Base-by-base conservation (phyloP, 108 stramenopile species). In the Parietichytrium sp. region DNA sequence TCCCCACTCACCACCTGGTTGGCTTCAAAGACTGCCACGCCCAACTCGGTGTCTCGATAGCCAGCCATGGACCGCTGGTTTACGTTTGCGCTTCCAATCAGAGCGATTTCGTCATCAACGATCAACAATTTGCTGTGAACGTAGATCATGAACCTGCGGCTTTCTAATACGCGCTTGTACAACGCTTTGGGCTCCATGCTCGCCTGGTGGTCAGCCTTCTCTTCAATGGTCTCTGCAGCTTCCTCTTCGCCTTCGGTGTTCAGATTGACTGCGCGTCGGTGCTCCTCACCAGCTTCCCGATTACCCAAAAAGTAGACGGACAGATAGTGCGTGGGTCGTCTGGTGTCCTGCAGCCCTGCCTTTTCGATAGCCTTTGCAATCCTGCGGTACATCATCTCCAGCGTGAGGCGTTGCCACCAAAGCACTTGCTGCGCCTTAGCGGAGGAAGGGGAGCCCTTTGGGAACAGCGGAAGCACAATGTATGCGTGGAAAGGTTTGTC, bases 71-170 rank as follows among this genome's bases (percentile, higher is more conserved):
- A 86, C 26, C 92, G 86, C 51, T 92, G 88, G 61, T 92, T 92
- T 15, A 91, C 84, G 81, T 91, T 92, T 38, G 90, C 90, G 31
- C 86, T 86, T 3, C 92, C 92, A 82, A 92, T 87, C 29, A 91
- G 47, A 50, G 83, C 85, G 13, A 89, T 84, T 25, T 86, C 87
- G 82, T 92, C 92, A 49, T 92, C 92, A 26, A 90, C 92, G 52
- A 92, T 90, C 81, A 90, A 85, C 82, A 91, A 85, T 87, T 92
- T 92, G 15, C 86, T 87, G 83, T 92, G 90, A 45, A 91, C 87
- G 55, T 92, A 91, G 27, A 92, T 84, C 85, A 85, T 83, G 33
- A 72, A 72, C 38, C 61, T 33, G 45, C 61, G 61, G 3, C 61
- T 33, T 16, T 16, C 42, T 27, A 45, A 42, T 25, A 42, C 61